These are phyloP conservation scores for Tilletia setariae DNA, from an alignment of 1,284 basidiomycete genomes.

Conservation along the genomic window DNA sequence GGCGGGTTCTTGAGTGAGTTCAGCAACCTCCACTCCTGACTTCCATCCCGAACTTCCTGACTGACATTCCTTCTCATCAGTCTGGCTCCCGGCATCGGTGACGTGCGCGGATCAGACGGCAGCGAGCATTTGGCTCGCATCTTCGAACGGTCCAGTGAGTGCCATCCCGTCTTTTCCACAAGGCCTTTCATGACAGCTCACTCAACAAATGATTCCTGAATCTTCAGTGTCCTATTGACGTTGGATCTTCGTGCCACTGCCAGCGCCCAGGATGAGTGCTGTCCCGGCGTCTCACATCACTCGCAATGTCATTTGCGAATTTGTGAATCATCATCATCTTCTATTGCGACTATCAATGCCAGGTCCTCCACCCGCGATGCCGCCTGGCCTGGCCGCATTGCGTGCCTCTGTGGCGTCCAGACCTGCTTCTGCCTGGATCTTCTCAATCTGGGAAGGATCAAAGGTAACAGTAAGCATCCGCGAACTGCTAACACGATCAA, in stretches of 20 bases:
- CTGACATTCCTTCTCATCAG: neutral
- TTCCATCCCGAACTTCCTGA: too few species aligned
- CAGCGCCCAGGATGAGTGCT: too few species aligned
- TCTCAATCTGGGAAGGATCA: conserved; percentile 62
- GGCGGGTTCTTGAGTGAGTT: conserved; percentile 67
- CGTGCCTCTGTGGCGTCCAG: conserved; percentile 78
- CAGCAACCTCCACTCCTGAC: neutral
- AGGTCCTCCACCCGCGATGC: conserved; percentile 48
- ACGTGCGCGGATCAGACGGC: conserved; percentile 68
- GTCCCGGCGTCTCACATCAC: too few species aligned
- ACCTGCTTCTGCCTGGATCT: conserved; percentile 78
- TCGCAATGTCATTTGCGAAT: too few species aligned
- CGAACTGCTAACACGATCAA: too few species aligned
- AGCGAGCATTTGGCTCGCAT: conserved; percentile 44
- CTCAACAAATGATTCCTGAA: too few species aligned
- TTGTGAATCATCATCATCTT: too few species aligned
- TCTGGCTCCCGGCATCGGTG: conserved; percentile 44
- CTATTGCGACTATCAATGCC: conserved; percentile 51
- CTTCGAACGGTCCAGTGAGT: conserved; percentile 38
- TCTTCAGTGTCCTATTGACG: conserved; percentile 13
- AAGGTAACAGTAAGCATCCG: neutral
- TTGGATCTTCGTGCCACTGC: too few species aligned
- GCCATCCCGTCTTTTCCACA: too few species aligned
- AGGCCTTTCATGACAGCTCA: too few species aligned
- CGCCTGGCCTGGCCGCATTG: conserved; percentile 54